phyloP scores from a whole-genome alignment of 257 asterid species.

The Pogostemon cablin region DNA sequence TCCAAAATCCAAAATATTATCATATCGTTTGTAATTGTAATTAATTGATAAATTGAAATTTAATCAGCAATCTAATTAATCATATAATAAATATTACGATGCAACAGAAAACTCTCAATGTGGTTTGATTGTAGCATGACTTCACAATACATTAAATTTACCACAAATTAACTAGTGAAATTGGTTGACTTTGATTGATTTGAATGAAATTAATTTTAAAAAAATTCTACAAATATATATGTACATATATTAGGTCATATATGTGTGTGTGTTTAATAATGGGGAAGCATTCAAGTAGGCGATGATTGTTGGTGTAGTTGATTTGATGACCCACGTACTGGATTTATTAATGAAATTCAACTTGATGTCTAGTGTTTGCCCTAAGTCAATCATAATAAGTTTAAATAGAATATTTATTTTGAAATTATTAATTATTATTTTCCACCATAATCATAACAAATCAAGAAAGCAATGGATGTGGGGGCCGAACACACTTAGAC shows the following conservation, averaged over 20 bases:
- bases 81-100: background rate
- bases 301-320: conserved; percentile 39
- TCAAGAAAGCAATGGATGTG: conserved; percentile 32
- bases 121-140: background rate
- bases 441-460: conserved; percentile 34
- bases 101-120: background rate
- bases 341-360: conserved; percentile 16
- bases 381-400: conserved; percentile 27
- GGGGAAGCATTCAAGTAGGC: conserved; percentile 36
- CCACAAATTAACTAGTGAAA: background rate
- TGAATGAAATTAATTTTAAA: background rate
- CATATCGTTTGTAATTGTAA: background rate
- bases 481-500: conserved; percentile 22
- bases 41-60: too few species aligned
- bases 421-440: conserved; percentile 15
- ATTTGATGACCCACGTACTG: conserved; percentile 40
- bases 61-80: too few species aligned
- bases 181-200: background rate
- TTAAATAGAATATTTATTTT: background rate
- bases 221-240: background rate
- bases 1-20: too few species aligned
- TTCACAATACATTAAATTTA: background rate
- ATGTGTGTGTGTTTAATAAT: background rate
- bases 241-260: background rate
- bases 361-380: conserved; percentile 29